Evolutionary conservation across 2,329 filamentous ascomycete species (phyloP).

Genomic region (Fusarium veterinarium): DNA sequence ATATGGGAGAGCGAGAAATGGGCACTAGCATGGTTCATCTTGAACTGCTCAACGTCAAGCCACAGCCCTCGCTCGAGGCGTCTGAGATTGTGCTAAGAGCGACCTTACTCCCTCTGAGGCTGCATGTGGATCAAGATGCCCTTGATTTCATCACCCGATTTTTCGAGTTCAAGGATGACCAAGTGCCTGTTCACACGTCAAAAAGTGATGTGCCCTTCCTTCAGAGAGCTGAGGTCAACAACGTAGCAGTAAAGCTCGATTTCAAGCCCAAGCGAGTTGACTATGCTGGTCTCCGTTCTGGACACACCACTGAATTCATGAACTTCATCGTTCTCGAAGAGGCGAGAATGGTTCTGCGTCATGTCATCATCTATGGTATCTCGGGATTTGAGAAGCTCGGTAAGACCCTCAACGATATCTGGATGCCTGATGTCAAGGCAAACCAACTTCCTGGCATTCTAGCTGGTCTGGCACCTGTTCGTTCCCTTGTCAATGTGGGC

Average conservation of each 20-base stretch:
- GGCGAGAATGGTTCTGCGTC: slow-evolving; percentile 84
- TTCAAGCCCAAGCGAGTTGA: slow-evolving; percentile 99
- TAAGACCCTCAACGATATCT: slow-evolving; percentile 91
- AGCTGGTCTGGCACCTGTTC: slow-evolving; percentile 88
- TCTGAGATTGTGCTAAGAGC: slow-evolving; percentile 88
- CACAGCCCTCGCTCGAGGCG: slow-evolving; percentile 83
- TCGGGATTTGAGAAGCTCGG: slow-evolving; percentile 91
- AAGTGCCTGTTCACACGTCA: slow-evolving; percentile 63
- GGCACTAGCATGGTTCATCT: slow-evolving; percentile 90
- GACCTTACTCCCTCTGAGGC: slow-evolving; percentile 82
- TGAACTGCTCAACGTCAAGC: slow-evolving; percentile 88
- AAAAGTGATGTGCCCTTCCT: slow-evolving; percentile 85
- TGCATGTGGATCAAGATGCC: slow-evolving; percentile 97
- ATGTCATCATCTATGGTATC: slow-evolving; percentile 92
- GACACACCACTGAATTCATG: slow-evolving; percentile 97
- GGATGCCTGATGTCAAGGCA: slow-evolving; percentile 91
- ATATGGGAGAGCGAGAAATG: slow-evolving; percentile 86
- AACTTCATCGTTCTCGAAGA: slow-evolving; percentile 95
- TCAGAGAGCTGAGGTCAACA: slow-evolving; percentile 87
- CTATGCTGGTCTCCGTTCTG: slow-evolving; percentile 90
- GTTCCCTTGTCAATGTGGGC: slow-evolving; percentile 90
- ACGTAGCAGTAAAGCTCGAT: slow-evolving; percentile 84
- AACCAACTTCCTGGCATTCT: slow-evolving; percentile 92
- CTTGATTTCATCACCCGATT: slow-evolving; percentile 97
- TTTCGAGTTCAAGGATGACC: slow-evolving; percentile 95